phyloP scores from a whole-genome alignment of 1,139 yeast species.

The Blastobotrys ciferrii region DNA sequence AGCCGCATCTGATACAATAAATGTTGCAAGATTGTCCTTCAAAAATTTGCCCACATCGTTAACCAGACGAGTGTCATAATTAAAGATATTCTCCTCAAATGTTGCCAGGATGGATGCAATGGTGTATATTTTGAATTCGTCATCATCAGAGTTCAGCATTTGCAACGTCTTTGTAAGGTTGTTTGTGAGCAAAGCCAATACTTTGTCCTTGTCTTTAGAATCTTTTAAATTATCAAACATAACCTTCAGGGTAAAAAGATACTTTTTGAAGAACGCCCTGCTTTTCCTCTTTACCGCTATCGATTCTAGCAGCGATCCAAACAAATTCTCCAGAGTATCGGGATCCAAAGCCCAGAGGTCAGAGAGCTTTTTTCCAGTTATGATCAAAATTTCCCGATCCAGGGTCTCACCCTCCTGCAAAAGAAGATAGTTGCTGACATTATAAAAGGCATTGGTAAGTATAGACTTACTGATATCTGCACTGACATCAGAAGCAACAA shows the following conservation, averaged over 20 bases:
- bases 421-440: constrained; percentile 16
- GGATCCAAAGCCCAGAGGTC: constrained; percentile 18
- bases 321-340: constrained; percentile 4
- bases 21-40: constrained; percentile 18
- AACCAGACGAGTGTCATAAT: constrained; percentile 15
- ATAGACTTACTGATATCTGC: constrained; percentile 12
- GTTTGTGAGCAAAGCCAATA: constrained; percentile 13
- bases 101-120: constrained; percentile 15
- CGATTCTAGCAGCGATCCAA: constrained; percentile 11
- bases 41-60: constrained; percentile 16
- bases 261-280: constrained; percentile 17
- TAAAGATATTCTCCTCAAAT: constrained; percentile 17
- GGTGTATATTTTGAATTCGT: constrained; percentile 20
- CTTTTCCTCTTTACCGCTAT: constrained; percentile 14
- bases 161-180: constrained; percentile 12
- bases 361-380: constrained; percentile 26
- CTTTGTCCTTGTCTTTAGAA: constrained; percentile 5
- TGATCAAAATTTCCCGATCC: constrained; percentile 18
- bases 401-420: constrained; percentile 19
- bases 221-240: constrained; percentile 15
- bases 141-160: constrained; percentile 14
- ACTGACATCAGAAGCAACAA: constrained; percentile 13
- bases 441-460: constrained; percentile 14
- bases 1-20: constrained; percentile 23
- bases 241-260: constrained; percentile 16